Base-by-base conservation (phyloP, 805 yeast species). In the Candida coquimbonensis region DNA sequence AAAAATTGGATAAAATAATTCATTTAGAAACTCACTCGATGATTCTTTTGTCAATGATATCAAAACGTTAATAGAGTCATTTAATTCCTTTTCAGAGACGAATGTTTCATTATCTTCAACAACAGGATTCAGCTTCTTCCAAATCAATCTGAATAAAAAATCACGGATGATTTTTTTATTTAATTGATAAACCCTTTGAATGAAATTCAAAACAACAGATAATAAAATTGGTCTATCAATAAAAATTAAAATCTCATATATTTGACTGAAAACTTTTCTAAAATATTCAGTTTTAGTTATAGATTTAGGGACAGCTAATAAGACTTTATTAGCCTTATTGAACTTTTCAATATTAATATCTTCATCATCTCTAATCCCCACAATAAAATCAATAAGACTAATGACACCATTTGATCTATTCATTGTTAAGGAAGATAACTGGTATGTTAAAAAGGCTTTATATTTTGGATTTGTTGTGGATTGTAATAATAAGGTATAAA, bases 321-420 rank as follows among this genome's bases (percentile, higher is more conserved):
- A 61, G 2, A 87, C 71, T 37, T 73, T 74, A n/a, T 85, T 77
- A 1, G 87, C 84, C 47, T 81, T 76, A 26, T 78, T 79, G 40
- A 87, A 69, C 52, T 80, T 83, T 31, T 77, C 79, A n/a, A 80
- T 63, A 50, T 80, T 81, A 13, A 88, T 63, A 12, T 78, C 80
- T 46, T 83, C 91, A 44, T 73, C 71, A 37, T 87, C 95, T 46
- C 96, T 69, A 25, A 86, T 68, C 0, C 96, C 96, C 13, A 85
- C 68, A 0, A 86, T 70, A 50, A 86, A 79, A 61, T 91, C 97
- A 27, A 89, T 71, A 42, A 91, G 63, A 2, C 89, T 73, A 27
- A 76, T 64, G 2, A 93, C 78, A 0, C 98, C 97, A 55, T 83
- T 81, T 1, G 73, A 62, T 24, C 95, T 72, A 38, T 71, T 62